These are phyloP conservation scores for Stylonectria norvegica DNA, from an alignment of 2,329 filamentous ascomycete genomes.

Conservation along the genomic window DNA sequence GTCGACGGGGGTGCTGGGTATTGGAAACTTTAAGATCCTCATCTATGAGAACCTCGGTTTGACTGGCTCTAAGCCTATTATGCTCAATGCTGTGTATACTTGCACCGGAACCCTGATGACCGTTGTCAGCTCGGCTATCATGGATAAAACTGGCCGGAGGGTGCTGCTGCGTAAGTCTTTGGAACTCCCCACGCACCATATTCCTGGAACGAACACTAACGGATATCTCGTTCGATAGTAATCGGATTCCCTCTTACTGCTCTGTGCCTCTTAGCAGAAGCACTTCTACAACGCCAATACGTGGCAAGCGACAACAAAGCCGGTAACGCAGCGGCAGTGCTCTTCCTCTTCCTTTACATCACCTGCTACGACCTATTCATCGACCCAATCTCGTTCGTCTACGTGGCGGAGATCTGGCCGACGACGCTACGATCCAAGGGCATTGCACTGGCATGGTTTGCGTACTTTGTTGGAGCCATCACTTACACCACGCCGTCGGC, in stretches of 20 bases:
- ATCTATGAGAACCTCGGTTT: background rate
- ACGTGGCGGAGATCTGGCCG: slow-evolving; percentile 20
- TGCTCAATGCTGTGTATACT: background rate
- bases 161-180: background rate
- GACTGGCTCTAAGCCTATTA: background rate
- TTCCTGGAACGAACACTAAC: background rate
- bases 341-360: slow-evolving; percentile 14
- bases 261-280: slow-evolving; percentile 10
- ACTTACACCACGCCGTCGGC: slow-evolving; percentile 15
- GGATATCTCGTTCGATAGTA: slow-evolving; percentile 2
- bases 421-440: slow-evolving; percentile 9
- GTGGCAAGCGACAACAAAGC: slow-evolving; percentile 8
- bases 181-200: background rate
- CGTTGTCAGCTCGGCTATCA: background rate
- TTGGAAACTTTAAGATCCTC: background rate
- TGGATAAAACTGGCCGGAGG: background rate
- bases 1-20: slow-evolving; percentile 14
- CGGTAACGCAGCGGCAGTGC: slow-evolving; percentile 13
- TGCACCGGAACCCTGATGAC: background rate
- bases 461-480: slow-evolving; percentile 15
- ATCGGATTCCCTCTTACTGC: slow-evolving; percentile 11
- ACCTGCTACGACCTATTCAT: slow-evolving; percentile 9
- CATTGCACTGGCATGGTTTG: slow-evolving; percentile 8
- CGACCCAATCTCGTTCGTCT: slow-evolving; percentile 14
- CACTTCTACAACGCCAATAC: slow-evolving; percentile 13